Evolutionary conservation across 495 filamentous ascomycete genomes (phyloP).

Genomic region (Penicillium samsonianum): DNA sequence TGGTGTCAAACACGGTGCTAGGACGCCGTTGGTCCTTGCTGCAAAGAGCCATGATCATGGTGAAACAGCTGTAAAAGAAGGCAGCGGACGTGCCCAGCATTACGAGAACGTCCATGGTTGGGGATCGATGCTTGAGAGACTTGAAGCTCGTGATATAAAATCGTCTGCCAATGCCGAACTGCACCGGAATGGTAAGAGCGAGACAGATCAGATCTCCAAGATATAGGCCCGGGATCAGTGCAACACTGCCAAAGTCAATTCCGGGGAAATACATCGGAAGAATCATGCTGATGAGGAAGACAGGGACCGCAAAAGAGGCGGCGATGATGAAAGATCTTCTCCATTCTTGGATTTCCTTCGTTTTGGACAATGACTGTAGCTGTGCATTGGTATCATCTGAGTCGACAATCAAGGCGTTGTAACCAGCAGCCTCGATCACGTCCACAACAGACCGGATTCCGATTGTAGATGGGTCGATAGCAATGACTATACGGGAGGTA

Average conservation of each 20-base stretch:
- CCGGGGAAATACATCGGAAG: slow-evolving; percentile 74
- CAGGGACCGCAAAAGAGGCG: slow-evolving; percentile 79
- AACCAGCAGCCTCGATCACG: slow-evolving; percentile 72
- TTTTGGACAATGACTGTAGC: slow-evolving; percentile 92
- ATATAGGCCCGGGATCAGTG: slow-evolving; percentile 72
- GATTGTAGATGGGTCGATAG: slow-evolving; percentile 66
- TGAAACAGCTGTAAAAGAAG: slow-evolving; percentile 92
- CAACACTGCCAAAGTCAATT: slow-evolving; percentile 70
- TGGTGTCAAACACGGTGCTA: slow-evolving; percentile 92
- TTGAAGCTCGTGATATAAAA: slow-evolving; percentile 93
- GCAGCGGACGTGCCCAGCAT: slow-evolving; percentile 94
- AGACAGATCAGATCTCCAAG: slow-evolving; percentile 86
- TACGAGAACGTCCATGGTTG: slow-evolving; percentile 98
- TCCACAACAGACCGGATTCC: slow-evolving; percentile 84
- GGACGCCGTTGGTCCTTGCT: slow-evolving; percentile 71
- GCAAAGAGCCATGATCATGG: slow-evolving; percentile 80
- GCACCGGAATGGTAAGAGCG: slow-evolving; percentile 82
- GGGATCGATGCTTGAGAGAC: slow-evolving; percentile 81
- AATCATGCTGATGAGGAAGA: slow-evolving; percentile 91
- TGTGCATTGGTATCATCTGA: slow-evolving; percentile 96
- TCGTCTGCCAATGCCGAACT: slow-evolving; percentile 92
- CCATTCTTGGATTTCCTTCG: slow-evolving; percentile 95
- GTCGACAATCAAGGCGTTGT: slow-evolving; percentile 87
- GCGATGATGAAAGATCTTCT: slow-evolving; percentile 74
- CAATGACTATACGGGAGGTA: slow-evolving; percentile 66